These are phyloP conservation scores for Teratosphaeria viscida DNA, from an alignment of 2,329 filamentous ascomycete species.

Conservation along the genomic window DNA sequence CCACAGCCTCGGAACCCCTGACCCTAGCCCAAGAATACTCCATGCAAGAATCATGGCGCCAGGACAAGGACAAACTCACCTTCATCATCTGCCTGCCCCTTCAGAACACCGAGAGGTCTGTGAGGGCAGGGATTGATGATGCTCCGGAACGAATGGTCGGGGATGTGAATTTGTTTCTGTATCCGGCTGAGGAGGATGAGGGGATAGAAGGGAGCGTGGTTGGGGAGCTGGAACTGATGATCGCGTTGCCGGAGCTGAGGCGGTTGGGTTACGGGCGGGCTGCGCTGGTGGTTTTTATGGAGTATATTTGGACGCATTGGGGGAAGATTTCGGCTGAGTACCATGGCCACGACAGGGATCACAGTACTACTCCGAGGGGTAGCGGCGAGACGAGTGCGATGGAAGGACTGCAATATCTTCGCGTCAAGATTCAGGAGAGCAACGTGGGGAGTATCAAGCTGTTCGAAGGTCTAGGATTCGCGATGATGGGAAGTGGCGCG, in stretches of 20 bases:
- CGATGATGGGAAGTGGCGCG: constrained; percentile 35
- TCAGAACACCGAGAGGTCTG: neutral
- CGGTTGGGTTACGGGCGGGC: constrained; percentile 55
- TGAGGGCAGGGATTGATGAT: constrained; percentile 42
- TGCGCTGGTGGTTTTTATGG: constrained; percentile 57
- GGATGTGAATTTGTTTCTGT: constrained; percentile 60
- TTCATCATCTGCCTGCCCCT: constrained; percentile 65
- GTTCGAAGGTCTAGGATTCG: constrained; percentile 52
- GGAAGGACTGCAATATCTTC: constrained; percentile 35
- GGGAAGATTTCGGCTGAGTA: constrained; percentile 32
- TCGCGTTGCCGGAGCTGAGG: constrained; percentile 51
- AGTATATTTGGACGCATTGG: constrained; percentile 52
- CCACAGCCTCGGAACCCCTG: constrained; percentile 80
- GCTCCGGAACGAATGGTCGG: constrained; percentile 38
- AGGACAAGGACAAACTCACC: constrained; percentile 75
- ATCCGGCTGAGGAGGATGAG: constrained; percentile 39
- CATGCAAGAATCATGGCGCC: constrained; percentile 83
- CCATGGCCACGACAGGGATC: neutral
- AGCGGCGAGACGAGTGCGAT: neutral
- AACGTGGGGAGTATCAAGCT: constrained; percentile 49
- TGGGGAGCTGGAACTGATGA: constrained; percentile 82
- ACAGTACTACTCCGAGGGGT: neutral
- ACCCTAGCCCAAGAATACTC: constrained; percentile 71
- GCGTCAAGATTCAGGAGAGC: constrained; percentile 50
- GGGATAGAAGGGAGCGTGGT: constrained; percentile 31